Conservation (phyloP, 352 stramenopile genomes). For the Pythium utonaiense region DNA sequence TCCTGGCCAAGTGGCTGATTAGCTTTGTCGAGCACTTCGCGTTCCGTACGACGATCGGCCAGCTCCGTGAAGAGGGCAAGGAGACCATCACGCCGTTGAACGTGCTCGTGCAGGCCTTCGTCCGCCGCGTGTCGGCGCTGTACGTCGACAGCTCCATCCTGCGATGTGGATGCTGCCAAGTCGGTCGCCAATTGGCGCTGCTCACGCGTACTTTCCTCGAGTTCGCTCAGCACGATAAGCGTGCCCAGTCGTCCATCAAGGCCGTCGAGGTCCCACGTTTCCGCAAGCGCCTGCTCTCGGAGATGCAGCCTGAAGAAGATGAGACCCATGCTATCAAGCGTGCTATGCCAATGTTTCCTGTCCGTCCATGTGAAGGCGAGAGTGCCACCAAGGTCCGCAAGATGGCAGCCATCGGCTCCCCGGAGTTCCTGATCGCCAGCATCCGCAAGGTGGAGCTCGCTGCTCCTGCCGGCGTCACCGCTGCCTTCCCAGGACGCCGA, state of each 20-base stretch:
- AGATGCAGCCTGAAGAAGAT: constrained; percentile 45
- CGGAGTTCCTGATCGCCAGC: constrained; percentile 10
- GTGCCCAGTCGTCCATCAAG: constrained; percentile 9
- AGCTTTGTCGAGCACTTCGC: constrained; percentile 75
- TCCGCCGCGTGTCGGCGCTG: constrained; percentile 55
- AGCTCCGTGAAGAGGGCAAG: constrained; percentile 62
- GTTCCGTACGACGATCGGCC: constrained; percentile 51
- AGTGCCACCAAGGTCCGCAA: constrained; percentile 50
- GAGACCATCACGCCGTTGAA: constrained; percentile 76
- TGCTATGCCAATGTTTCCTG: constrained; percentile 24
- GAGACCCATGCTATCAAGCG: constrained; percentile 14
- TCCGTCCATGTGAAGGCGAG: constrained; percentile 7
- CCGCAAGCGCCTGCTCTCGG: constrained; percentile 54
- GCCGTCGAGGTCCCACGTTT: constrained; percentile 12
- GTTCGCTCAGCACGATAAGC: constrained; percentile 25
- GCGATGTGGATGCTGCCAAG: constrained; percentile 44
- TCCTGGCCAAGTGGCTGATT: constrained; percentile 70
- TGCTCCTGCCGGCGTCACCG: constrained; percentile 18
- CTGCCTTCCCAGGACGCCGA: constrained; percentile 42
- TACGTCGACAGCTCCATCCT: constrained; percentile 57
- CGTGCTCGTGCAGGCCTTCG: constrained; percentile 64
- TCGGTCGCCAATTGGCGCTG: constrained; percentile 50
- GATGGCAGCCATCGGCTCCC: constrained; percentile 41
- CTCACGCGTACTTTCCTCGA: constrained; percentile 69
- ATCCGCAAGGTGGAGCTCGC: constrained; percentile 39